phyloP scores from a whole-genome alignment of 495 filamentous ascomycete species.

The Pyrenula aspistea region DNA sequence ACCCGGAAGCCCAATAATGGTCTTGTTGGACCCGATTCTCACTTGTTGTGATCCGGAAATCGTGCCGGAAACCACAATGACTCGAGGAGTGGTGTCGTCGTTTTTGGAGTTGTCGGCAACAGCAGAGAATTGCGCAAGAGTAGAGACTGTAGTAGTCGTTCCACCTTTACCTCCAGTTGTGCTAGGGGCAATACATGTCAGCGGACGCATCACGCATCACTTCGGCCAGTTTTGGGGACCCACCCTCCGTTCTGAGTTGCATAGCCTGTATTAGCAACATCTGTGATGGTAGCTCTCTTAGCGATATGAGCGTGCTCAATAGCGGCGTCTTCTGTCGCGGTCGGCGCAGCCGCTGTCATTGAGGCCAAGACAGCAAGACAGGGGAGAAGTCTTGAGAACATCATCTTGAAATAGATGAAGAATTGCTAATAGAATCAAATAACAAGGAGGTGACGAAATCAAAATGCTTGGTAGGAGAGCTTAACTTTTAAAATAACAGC shows the following conservation, averaged over 20 bases:
- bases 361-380: background rate
- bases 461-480: background rate
- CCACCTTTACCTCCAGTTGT: slow-evolving; percentile 53
- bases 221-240: background rate
- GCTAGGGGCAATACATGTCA: background rate
- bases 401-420: background rate
- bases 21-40: slow-evolving; percentile 40
- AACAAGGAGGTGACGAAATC: background rate
- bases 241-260: slow-evolving; percentile 32
- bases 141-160: slow-evolving; percentile 45
- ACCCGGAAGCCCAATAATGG: slow-evolving; percentile 32
- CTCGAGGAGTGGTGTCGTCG: slow-evolving; percentile 2
- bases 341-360: background rate
- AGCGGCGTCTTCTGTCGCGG: slow-evolving; percentile 3
- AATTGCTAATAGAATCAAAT: background rate
- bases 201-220: background rate
- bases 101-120: slow-evolving; percentile 25
- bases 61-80: slow-evolving; percentile 34
- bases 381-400: background rate
- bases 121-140: slow-evolving; percentile 40
- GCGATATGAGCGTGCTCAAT: background rate
- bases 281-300: slow-evolving; percentile 17
- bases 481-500: background rate
- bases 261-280: slow-evolving; percentile 21
- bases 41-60: slow-evolving; percentile 32